Percentiles rank a stretch among this genome's conserved stretches.
Conservation (phyloP, 2,329 filamentous ascomycete genomes). For the Aschersonia sp. region DNA sequence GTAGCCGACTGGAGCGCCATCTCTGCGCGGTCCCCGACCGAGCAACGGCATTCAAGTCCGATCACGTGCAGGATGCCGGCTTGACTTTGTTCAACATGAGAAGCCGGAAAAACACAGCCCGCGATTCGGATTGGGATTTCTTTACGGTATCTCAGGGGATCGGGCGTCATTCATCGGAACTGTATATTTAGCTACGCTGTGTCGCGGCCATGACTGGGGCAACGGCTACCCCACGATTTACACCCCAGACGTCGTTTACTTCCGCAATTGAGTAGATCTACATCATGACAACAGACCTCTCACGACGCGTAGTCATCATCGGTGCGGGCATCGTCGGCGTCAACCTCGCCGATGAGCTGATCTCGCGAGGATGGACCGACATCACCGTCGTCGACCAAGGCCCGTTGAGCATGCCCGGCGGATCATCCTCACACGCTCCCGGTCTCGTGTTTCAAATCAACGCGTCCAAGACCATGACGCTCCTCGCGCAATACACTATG, state of each 20-base stretch:
- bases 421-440: constrained; percentile 51
- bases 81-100: neutral
- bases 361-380: constrained; percentile 45
- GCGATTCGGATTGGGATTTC: neutral
- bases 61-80: neutral
- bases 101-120: neutral
- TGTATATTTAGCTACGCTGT: neutral
- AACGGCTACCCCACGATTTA: neutral
- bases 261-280: neutral
- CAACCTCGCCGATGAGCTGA: constrained; percentile 50
- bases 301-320: constrained; percentile 37
- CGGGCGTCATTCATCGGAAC: neutral
- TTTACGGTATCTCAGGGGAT: neutral
- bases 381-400: constrained; percentile 54
- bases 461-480: constrained; percentile 39
- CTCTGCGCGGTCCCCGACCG: too few relatives aligned
- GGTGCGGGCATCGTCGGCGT: constrained; percentile 51
- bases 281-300: constrained; percentile 14
- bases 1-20: too few relatives aligned
- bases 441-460: constrained; percentile 52
- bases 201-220: neutral
- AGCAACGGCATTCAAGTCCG: neutral
- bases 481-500: constrained; percentile 46
- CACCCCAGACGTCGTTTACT: neutral
- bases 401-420: constrained; percentile 45